A percentile compares a stretch with the other conserved stretches of the same genome.
phyloP scores from a whole-genome alignment of 2,329 filamentous ascomycete species.

The Cladorrhinum sp. region DNA sequence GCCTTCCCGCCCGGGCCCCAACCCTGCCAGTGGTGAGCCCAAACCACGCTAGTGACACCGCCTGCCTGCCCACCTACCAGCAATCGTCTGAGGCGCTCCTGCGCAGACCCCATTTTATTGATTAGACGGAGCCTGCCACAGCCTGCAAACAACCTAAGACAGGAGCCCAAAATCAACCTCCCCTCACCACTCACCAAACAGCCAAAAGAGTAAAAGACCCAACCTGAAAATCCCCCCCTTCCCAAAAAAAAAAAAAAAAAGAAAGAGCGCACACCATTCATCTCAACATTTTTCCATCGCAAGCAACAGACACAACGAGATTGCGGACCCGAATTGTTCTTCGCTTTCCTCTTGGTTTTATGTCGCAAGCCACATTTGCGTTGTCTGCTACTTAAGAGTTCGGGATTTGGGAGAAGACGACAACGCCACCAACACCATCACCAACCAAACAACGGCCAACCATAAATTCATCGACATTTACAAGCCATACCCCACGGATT shows the following conservation, averaged over 20 bases:
- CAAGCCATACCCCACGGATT: background rate
- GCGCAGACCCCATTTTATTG: constrained; percentile 13
- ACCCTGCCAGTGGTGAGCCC: background rate
- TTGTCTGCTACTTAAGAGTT: background rate
- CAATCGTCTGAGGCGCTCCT: background rate
- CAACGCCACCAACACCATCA: background rate
- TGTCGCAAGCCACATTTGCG: background rate
- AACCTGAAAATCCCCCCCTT: background rate
- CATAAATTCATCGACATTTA: background rate
- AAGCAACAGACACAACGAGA: background rate
- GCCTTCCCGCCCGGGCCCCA: background rate
- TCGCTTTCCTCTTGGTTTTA: background rate
- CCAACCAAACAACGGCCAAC: background rate
- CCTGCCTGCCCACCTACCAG: background rate
- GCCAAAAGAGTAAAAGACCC: background rate
- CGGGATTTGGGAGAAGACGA: background rate
- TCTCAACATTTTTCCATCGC: background rate
- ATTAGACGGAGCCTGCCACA: constrained; percentile 13
- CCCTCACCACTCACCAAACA: background rate
- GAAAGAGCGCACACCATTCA: background rate
- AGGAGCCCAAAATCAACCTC: constrained; percentile 16
- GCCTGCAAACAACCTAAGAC: constrained; percentile 17
- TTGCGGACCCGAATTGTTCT: background rate
- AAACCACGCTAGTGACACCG: background rate
- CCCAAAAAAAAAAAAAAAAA: background rate